Evolutionary conservation across 495 filamentous ascomycete genomes (phyloP).

Genomic region (Parathielavia appendiculata): DNA sequence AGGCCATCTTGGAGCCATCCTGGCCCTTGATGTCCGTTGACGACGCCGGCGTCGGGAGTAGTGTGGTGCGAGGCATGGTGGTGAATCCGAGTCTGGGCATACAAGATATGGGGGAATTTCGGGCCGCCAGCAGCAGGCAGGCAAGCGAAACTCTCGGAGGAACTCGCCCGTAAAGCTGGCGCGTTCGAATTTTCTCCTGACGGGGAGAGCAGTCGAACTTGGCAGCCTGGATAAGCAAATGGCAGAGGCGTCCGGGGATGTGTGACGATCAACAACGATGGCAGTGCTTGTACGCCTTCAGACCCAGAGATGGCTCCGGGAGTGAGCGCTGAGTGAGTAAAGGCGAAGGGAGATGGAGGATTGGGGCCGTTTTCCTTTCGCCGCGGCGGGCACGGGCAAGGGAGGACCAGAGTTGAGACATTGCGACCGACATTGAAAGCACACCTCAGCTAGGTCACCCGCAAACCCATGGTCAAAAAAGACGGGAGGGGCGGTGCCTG

Average conservation of each 20-base stretch:
- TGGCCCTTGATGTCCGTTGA: slow-evolving; percentile 78
- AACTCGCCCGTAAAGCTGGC: too few relatives aligned
- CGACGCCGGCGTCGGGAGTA: slow-evolving; percentile 79
- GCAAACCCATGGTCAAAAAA: neutral
- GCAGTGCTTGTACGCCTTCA: too few relatives aligned
- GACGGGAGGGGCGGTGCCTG: slow-evolving; percentile 15
- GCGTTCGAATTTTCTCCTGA: too few relatives aligned
- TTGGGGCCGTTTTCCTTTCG: neutral
- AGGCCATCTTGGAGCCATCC: slow-evolving; percentile 56
- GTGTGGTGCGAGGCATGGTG: slow-evolving; percentile 62
- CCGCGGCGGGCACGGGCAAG: neutral
- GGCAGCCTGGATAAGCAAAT: too few relatives aligned
- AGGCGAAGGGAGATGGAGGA: neutral
- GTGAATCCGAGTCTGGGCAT: neutral
- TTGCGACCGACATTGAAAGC: slow-evolving; percentile 2
- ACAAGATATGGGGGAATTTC: too few relatives aligned
- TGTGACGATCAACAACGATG: too few relatives aligned
- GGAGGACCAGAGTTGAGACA: slow-evolving; percentile 2
- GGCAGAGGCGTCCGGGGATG: too few relatives aligned
- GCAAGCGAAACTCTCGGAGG: too few relatives aligned
- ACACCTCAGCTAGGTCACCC: slow-evolving; percentile 10
- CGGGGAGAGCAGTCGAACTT: too few relatives aligned
- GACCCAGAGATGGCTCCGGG: too few relatives aligned
- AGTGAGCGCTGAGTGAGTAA: neutral
- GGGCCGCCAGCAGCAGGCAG: too few relatives aligned